These are phyloP conservation scores for Colletotrichum tabaci DNA, from an alignment of 2,329 filamentous ascomycete genomes.

Conservation along the genomic window DNA sequence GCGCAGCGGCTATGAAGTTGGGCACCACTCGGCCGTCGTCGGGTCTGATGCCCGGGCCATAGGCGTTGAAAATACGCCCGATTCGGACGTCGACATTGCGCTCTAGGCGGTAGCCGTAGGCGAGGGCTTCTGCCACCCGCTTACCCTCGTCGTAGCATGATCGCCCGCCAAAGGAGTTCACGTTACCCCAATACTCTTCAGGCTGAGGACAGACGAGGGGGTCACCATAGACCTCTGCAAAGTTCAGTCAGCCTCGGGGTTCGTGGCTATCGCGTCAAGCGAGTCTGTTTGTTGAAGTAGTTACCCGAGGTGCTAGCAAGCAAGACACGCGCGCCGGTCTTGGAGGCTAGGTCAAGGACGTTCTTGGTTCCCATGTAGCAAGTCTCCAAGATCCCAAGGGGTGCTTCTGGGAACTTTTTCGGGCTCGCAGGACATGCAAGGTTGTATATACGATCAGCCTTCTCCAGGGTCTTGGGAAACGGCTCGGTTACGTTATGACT, in stretches of 20 bases:
- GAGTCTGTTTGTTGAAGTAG: not conserved
- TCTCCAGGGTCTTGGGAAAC: no score
- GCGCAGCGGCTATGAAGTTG: no score
- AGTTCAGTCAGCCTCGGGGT: not conserved
- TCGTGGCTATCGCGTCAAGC: no score
- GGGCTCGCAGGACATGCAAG: no score
- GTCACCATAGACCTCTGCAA: slow-evolving; percentile 4
- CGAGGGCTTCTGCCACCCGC: slow-evolving; percentile 55
- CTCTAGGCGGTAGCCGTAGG: slow-evolving; percentile 47
- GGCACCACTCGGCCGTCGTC: no score
- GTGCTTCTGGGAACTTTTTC: no score
- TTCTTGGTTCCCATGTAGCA: slow-evolving; percentile 1
- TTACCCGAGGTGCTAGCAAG: slow-evolving; percentile 1
- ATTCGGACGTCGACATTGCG: slow-evolving; percentile 46
- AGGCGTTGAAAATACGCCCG: slow-evolving; percentile 1
- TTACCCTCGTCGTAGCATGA: slow-evolving; percentile 61
- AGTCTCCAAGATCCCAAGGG: no score
- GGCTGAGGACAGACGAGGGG: slow-evolving; percentile 1
- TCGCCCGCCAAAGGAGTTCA: slow-evolving; percentile 57
- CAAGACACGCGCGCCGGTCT: slow-evolving; percentile 2
- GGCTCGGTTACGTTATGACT: no score
- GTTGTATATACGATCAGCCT: no score
- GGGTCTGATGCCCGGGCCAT: no score
- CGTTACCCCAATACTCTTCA: slow-evolving; percentile 56
- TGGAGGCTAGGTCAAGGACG: not conserved